phyloP scores from a whole-genome alignment of 768 basidiomycete genomes.

The Pisolithus microcarpus region DNA sequence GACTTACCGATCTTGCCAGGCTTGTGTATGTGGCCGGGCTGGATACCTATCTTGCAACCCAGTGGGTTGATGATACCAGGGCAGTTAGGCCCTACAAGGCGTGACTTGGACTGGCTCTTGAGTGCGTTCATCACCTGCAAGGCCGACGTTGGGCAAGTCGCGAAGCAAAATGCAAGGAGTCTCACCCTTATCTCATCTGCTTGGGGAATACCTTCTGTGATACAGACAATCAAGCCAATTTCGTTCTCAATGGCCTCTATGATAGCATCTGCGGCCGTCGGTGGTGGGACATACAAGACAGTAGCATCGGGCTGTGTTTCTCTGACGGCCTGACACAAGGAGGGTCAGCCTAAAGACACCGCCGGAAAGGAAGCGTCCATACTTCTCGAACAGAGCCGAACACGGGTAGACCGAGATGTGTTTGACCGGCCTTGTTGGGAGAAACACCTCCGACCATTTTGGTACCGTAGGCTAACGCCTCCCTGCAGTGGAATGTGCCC shows the following conservation, averaged over 20 bases:
- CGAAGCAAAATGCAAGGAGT: neutral
- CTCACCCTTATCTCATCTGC: constrained; percentile 87
- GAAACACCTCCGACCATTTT: constrained; percentile 98
- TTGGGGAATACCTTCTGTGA: constrained; percentile 98
- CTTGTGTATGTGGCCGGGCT: constrained; percentile 94
- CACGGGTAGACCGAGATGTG: constrained; percentile 90
- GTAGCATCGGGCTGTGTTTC: constrained; percentile 88
- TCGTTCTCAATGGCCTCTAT: constrained; percentile 99
- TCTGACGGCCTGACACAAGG: constrained; percentile 62
- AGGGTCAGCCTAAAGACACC: constrained; percentile 1
- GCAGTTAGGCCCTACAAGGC: constrained; percentile 97
- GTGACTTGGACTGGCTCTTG: constrained; percentile 87
- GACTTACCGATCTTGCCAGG: constrained; percentile 88
- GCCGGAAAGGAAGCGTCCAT: constrained; percentile 6
- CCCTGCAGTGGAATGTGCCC: constrained; percentile 96
- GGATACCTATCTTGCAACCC: constrained; percentile 99
- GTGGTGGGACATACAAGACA: constrained; percentile 97
- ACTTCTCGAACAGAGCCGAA: constrained; percentile 92
- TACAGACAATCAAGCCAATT: constrained; percentile 94
- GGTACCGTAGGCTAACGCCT: constrained; percentile 92
- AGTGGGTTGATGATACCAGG: constrained; percentile 96
- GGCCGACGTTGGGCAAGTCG: neutral
- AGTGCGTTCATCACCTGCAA: constrained; percentile 85
- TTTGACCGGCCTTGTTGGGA: constrained; percentile 92
- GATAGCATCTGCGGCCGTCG: constrained; percentile 91